These are phyloP conservation scores for Tuber melanosporum DNA, from an alignment of 495 filamentous ascomycete genomes.

Conservation along the genomic window DNA sequence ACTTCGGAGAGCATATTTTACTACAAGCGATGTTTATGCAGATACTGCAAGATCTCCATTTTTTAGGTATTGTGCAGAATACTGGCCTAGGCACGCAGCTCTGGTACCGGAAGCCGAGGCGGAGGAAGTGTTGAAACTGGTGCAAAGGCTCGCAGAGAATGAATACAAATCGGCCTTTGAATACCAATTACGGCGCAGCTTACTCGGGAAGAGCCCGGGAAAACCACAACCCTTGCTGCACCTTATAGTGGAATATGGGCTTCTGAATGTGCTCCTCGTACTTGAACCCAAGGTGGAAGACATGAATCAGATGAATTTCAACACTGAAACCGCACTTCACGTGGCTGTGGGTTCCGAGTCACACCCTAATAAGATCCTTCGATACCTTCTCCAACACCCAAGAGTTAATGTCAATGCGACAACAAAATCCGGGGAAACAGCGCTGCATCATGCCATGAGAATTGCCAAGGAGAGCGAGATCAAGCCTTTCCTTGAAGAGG, in stretches of 20 bases:
- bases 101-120: background rate
- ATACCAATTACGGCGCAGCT: constrained; percentile 1
- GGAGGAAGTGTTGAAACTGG: background rate
- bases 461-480: background rate
- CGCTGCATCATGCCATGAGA: background rate
- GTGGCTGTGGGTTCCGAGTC: background rate
- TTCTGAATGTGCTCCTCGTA: background rate
- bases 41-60: background rate
- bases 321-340: constrained; percentile 1
- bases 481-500: background rate
- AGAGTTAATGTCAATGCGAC: background rate
- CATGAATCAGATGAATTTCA: background rate
- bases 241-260: background rate
- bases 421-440: background rate
- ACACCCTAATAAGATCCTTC: background rate
- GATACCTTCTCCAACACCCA: background rate
- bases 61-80: background rate
- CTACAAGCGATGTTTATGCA: background rate
- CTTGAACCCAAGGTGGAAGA: background rate
- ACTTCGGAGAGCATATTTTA: background rate
- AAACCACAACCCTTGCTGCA: background rate
- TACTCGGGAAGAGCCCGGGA: background rate
- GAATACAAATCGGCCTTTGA: background rate
- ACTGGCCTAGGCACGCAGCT: background rate
- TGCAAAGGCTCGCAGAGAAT: background rate